These are phyloP conservation scores for Peronospora tabacina DNA, from an alignment of 352 stramenopile species.

Conservation along the genomic window DNA sequence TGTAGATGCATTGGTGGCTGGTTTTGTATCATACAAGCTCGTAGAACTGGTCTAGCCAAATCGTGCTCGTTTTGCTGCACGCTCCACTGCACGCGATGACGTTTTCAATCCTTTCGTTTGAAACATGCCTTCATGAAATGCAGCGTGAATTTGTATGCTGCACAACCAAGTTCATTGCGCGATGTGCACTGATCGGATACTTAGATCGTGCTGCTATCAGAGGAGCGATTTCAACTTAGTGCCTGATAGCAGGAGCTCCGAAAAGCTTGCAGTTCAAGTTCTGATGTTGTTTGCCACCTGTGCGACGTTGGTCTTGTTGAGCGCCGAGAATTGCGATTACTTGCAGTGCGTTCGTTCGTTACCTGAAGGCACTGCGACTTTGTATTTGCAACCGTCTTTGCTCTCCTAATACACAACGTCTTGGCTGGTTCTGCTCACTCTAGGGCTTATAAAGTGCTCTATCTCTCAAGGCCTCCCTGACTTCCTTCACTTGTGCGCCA, in stretches of 20 bases:
- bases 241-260: slow-evolving; percentile 2
- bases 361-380: not conserved
- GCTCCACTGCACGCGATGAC: no score
- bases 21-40: no score
- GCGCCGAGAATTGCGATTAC: no score
- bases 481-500: not conserved
- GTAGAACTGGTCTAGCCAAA: no score
- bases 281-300: slow-evolving; percentile 20
- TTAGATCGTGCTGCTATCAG: slow-evolving; percentile 51
- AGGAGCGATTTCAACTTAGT: slow-evolving; percentile 34
- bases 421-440: not conserved
- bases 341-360: no score
- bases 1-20: not conserved
- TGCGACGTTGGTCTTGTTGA: not conserved
- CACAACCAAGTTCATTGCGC: slow-evolving; percentile 49
- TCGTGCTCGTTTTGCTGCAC: no score
- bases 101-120: no score
- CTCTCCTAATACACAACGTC: no score
- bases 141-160: slow-evolving; percentile 53
- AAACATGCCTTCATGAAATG: slow-evolving; percentile 58
- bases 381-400: slow-evolving; percentile 26
- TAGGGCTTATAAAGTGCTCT: not conserved
- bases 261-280: slow-evolving; percentile 12
- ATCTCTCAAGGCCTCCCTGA: not conserved
- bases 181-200: slow-evolving; percentile 73